Percentiles rank a stretch among this genome's conserved stretches.
These are phyloP conservation scores for Daedaleopsis sinensis DNA, from an alignment of 768 basidiomycete genomes.

Conservation along the genomic window DNA sequence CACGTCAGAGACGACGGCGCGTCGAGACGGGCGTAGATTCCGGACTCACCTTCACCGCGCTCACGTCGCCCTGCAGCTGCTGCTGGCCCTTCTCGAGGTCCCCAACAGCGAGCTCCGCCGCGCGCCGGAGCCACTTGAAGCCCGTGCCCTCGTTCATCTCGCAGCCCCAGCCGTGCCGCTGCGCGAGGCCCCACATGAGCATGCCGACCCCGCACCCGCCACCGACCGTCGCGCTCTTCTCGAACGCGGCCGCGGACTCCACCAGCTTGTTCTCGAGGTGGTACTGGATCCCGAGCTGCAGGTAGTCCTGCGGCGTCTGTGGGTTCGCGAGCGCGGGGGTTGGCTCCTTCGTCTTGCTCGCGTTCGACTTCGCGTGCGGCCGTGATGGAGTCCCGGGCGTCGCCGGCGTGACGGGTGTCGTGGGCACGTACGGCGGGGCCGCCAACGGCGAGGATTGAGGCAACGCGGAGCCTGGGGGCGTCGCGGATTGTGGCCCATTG, in stretches of 20 bases:
- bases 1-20: background rate
- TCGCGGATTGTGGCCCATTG: constrained; percentile 25
- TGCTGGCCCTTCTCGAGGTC: constrained; percentile 69
- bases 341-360: constrained; percentile 4
- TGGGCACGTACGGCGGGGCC: constrained; percentile 3
- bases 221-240: constrained; percentile 68
- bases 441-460: constrained; percentile 13
- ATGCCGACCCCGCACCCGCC: constrained; percentile 90
- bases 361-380: constrained; percentile 1
- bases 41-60: constrained; percentile 53
- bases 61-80: constrained; percentile 48
- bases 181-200: constrained; percentile 88
- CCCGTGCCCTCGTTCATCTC: constrained; percentile 76
- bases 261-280: constrained; percentile 73
- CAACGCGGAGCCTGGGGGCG: background rate
- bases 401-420: constrained; percentile 3
- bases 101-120: constrained; percentile 78
- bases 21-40: background rate
- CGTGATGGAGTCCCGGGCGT: background rate
- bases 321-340: constrained; percentile 12
- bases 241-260: constrained; percentile 75
- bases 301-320: constrained; percentile 61
- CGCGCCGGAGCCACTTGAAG: constrained; percentile 82
- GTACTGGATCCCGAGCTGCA: constrained; percentile 76
- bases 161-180: constrained; percentile 90